Conservation (phyloP, 768 basidiomycete genomes). For the Suillus ampliporus region DNA sequence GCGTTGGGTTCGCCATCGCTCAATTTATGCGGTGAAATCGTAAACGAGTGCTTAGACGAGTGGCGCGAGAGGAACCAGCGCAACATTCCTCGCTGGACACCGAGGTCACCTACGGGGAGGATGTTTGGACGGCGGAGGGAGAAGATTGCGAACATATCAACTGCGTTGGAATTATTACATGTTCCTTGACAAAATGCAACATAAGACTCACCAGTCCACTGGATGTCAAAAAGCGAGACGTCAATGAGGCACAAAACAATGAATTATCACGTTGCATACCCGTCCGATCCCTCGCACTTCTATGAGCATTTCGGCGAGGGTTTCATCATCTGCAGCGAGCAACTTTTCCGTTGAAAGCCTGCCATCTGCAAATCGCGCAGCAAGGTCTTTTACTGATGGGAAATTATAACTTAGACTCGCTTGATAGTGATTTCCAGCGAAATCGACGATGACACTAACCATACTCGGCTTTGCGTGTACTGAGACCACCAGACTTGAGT, state of each 20-base stretch:
- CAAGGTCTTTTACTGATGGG: conserved; percentile 72
- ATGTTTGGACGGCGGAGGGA: conserved; percentile 85
- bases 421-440: neutral
- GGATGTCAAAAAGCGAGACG: conserved; percentile 16
- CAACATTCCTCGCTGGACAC: conserved; percentile 76
- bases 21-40: conserved; percentile 58
- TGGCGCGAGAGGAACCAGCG: conserved; percentile 73
- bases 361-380: conserved; percentile 80
- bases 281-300: conserved; percentile 81
- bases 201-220: conserved; percentile 66
- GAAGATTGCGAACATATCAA: conserved; percentile 96
- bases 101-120: conserved; percentile 79
- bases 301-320: conserved; percentile 74
- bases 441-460: conserved; percentile 46
- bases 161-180: conserved; percentile 39
- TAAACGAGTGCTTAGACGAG: conserved; percentile 52
- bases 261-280: conserved; percentile 43
- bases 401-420: neutral
- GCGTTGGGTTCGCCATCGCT: conserved; percentile 18
- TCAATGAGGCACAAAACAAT: conserved; percentile 8
- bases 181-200: conserved; percentile 6
- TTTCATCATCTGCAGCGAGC: conserved; percentile 73
- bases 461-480: conserved; percentile 89
- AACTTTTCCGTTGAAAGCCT: conserved; percentile 77
- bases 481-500: conserved; percentile 78